phyloP scores from a whole-genome alignment of 2,329 filamentous ascomycete genomes.

The Ceratocystis huliohia region DNA sequence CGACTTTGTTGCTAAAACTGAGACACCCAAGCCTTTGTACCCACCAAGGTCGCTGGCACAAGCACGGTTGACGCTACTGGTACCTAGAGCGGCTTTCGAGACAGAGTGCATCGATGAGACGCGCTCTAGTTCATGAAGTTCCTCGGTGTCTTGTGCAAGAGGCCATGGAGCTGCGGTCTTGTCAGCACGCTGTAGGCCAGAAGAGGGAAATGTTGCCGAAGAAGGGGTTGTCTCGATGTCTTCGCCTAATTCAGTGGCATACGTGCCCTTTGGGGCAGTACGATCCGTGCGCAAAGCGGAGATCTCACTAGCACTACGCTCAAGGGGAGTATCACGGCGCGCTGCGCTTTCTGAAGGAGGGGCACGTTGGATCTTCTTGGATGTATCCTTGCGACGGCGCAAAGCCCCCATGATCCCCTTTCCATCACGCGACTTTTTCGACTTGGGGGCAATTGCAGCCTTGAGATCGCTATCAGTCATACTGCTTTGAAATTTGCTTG shows the following conservation, averaged over 20 bases:
- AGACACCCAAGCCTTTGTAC: constrained; percentile 5
- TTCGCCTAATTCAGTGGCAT: not conserved
- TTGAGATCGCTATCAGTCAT: not conserved
- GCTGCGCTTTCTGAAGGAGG: constrained; percentile 45
- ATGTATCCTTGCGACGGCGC: constrained; percentile 46
- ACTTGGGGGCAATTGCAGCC: constrained; percentile 23
- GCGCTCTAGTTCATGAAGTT: constrained; percentile 7
- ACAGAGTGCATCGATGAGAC: constrained; percentile 11
- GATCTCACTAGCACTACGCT: constrained; percentile 44
- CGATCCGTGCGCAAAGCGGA: constrained; percentile 30
- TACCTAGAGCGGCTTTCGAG: constrained; percentile 2
- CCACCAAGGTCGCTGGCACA: constrained; percentile 1
- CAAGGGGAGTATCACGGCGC: constrained; percentile 48
- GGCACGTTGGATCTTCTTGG: constrained; percentile 41
- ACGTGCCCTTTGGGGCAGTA: constrained; percentile 23
- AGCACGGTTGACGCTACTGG: constrained; percentile 17
- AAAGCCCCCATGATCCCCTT: constrained; percentile 43
- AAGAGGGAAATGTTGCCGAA: not conserved
- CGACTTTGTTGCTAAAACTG: not conserved
- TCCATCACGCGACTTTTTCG: constrained; percentile 21
- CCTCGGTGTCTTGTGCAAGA: constrained; percentile 1
- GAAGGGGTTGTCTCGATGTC: not conserved
- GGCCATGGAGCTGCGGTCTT: constrained; percentile 9
- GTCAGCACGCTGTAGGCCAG: not conserved
- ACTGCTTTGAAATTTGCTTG: not conserved